A percentile compares a stretch with the other conserved stretches of the same genome.
These are phyloP conservation scores for Mycena rebaudengoi DNA, from an alignment of 768 basidiomycete genomes.

Conservation along the genomic window DNA sequence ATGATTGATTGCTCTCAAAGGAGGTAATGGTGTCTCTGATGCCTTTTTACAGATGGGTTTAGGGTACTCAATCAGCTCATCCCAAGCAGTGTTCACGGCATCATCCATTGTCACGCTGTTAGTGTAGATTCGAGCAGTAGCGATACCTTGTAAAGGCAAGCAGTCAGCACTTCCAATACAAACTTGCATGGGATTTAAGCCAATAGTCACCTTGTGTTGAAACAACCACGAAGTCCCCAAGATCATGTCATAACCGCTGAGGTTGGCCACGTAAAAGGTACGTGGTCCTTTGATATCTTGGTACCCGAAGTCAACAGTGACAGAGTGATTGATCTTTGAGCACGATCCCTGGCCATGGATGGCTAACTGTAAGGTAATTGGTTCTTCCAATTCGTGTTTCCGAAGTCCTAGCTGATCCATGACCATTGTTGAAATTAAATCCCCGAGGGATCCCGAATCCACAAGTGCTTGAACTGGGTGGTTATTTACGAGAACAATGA, in stretches of 20 bases:
- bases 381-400: conserved; percentile 26
- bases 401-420: conserved; percentile 33
- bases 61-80: conserved; percentile 8
- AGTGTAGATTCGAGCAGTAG: neutral
- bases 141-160: conserved; percentile 26
- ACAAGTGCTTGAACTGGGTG: neutral
- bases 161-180: too few species aligned
- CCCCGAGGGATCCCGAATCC: conserved; percentile 35
- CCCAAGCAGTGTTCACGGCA: neutral
- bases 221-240: conserved; percentile 35
- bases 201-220: too few species aligned
- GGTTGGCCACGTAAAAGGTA: conserved; percentile 35
- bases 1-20: conserved; percentile 35
- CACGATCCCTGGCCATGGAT: conserved; percentile 36
- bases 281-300: conserved; percentile 14
- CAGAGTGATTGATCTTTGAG: conserved; percentile 31
- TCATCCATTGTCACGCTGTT: neutral
- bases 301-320: conserved; percentile 15
- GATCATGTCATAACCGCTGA: conserved; percentile 37
- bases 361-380: conserved; percentile 37
- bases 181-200: too few species aligned
- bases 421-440: conserved; percentile 39
- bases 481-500: neutral
- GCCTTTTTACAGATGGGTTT: conserved; percentile 28
- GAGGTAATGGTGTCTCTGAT: conserved; percentile 31